Percentiles rank a stretch among this genome's conserved stretches.
Evolutionary conservation across 1,139 yeast species (phyloP).

Genomic region (Diutina mesorugosa): DNA sequence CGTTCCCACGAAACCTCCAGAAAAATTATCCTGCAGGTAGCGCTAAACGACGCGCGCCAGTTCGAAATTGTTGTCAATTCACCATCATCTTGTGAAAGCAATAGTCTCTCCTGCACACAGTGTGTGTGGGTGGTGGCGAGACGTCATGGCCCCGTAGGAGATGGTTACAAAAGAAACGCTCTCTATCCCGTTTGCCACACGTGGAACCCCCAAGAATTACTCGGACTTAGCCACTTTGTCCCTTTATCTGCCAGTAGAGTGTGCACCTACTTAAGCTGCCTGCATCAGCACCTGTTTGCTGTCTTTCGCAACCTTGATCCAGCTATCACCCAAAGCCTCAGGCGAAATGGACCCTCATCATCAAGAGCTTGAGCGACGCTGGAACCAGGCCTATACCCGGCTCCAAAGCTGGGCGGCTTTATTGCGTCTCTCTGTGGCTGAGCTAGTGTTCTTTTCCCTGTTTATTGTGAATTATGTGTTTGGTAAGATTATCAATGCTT

Average conservation of each 20-base stretch:
- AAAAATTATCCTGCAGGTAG: not conserved
- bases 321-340: not conserved
- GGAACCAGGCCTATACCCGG: not conserved
- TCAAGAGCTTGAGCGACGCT: not conserved
- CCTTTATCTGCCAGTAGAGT: not conserved
- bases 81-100: no score
- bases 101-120: not conserved
- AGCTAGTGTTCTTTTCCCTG: slow-evolving; percentile 5
- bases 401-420: not conserved
- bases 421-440: not conserved
- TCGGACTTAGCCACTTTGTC: not conserved
- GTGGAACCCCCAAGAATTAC: not conserved
- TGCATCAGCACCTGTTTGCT: not conserved
- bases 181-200: not conserved
- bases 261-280: not conserved
- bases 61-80: not conserved
- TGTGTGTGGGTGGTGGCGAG: not conserved
- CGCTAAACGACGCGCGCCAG: not conserved
- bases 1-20: not conserved
- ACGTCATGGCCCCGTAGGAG: not conserved
- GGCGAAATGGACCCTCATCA: not conserved
- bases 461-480: slow-evolving; percentile 6
- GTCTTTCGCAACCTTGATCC: not conserved
- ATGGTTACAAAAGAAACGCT: not conserved
- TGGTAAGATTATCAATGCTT: slow-evolving; percentile 8